Evolutionary conservation across 441 rosid species (phyloP).

Genomic region (Erodium moschatum): DNA sequence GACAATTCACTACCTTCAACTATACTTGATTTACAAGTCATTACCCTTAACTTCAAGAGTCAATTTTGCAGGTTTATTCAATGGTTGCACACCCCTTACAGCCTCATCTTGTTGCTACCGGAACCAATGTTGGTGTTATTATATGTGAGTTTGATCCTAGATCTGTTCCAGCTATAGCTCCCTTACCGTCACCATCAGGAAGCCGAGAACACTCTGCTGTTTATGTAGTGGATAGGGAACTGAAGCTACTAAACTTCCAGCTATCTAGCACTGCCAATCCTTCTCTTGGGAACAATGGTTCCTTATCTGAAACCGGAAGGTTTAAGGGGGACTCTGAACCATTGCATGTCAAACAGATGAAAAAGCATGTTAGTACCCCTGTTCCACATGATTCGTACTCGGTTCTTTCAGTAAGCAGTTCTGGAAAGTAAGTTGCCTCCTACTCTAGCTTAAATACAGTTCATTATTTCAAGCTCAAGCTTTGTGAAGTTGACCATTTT

Average conservation of each 20-base stretch:
- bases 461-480: too few relatives aligned
- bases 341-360: slow-evolving; percentile 73
- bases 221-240: slow-evolving; percentile 77
- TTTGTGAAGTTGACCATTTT: too few relatives aligned
- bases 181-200: slow-evolving; percentile 68
- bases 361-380: slow-evolving; percentile 82
- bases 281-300: slow-evolving; percentile 83
- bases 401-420: slow-evolving; percentile 89
- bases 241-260: slow-evolving; percentile 82
- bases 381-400: slow-evolving; percentile 97
- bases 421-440: slow-evolving; percentile 70
- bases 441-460: slow-evolving; percentile 8
- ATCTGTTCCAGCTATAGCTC: slow-evolving; percentile 86
- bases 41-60: slow-evolving; percentile 13
- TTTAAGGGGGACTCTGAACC: slow-evolving; percentile 71
- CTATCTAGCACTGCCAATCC: slow-evolving; percentile 65
- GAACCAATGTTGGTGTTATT: slow-evolving; percentile 90
- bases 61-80: slow-evolving; percentile 69
- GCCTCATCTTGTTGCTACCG: slow-evolving; percentile 96
- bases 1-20: too few relatives aligned
- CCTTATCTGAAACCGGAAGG: slow-evolving; percentile 73
- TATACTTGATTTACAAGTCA: too few relatives aligned
- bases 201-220: slow-evolving; percentile 92
- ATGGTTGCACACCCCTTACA: slow-evolving; percentile 97
- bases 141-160: slow-evolving; percentile 89